Evolutionary conservation across 768 basidiomycete species (phyloP).

Genomic region (Russula griseocarnosa): DNA sequence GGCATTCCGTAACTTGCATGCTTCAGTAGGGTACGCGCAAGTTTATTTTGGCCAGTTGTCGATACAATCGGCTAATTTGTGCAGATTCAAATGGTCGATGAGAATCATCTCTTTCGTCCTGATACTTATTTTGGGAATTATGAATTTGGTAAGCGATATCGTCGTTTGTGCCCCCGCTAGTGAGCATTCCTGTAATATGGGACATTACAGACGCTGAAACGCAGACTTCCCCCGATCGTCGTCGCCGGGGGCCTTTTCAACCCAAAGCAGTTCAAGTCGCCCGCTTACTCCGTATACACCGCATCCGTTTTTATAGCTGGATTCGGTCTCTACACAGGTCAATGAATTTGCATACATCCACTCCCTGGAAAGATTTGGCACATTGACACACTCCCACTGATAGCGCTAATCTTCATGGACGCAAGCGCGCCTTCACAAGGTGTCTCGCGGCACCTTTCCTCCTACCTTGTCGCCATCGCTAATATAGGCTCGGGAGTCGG

Average conservation of each 20-base stretch:
- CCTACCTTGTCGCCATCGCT: slow-evolving; percentile 64
- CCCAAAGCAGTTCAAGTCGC: slow-evolving; percentile 50
- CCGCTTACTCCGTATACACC: slow-evolving; percentile 56
- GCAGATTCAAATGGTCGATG: slow-evolving; percentile 76
- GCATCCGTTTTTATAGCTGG: slow-evolving; percentile 52
- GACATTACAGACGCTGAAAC: slow-evolving; percentile 33
- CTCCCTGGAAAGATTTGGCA: not conserved
- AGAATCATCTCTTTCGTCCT: slow-evolving; percentile 65
- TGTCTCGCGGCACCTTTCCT: slow-evolving; percentile 47
- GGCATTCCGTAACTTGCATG: slow-evolving; percentile 50
- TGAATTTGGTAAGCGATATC: slow-evolving; percentile 44
- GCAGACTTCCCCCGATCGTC: slow-evolving; percentile 53
- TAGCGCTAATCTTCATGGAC: slow-evolving; percentile 67
- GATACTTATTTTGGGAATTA: slow-evolving; percentile 46
- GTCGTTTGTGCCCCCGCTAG: slow-evolving; percentile 10
- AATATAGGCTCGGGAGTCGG: slow-evolving; percentile 65
- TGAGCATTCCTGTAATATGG: slow-evolving; percentile 15
- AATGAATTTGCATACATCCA: not conserved
- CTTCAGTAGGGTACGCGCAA: slow-evolving; percentile 46
- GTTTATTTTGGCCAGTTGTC: not conserved
- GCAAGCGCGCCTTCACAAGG: slow-evolving; percentile 52
- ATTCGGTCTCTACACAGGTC: slow-evolving; percentile 60
- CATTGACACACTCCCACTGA: not conserved
- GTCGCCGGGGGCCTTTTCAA: slow-evolving; percentile 57
- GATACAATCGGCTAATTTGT: not conserved